These are phyloP conservation scores for Trametes villosa DNA, from an alignment of 768 basidiomycete species.

Conservation along the genomic window DNA sequence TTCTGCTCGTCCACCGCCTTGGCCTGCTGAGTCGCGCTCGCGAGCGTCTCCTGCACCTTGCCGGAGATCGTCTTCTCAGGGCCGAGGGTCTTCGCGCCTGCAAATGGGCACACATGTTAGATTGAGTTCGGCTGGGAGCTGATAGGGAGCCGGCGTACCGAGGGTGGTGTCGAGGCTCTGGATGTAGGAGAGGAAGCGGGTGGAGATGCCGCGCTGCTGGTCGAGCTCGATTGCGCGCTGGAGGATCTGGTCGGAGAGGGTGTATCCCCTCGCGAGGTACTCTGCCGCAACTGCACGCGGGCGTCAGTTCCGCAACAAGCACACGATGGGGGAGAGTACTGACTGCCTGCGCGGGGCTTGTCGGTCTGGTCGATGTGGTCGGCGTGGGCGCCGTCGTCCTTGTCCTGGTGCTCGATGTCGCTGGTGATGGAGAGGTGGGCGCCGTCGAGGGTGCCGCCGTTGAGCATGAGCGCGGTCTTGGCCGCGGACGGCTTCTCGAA, in stretches of 20 bases:
- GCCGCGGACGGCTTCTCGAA: conserved; percentile 88
- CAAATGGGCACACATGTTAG: background rate
- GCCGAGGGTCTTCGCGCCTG: conserved; percentile 62
- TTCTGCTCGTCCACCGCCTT: conserved; percentile 82
- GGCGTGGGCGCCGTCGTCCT: conserved; percentile 48
- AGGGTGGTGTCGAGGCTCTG: conserved; percentile 68
- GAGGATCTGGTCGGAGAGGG: conserved; percentile 75
- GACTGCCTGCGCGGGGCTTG: conserved; percentile 89
- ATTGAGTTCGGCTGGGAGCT: background rate
- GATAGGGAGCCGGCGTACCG: conserved; percentile 41
- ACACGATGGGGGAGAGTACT: conserved; percentile 28
- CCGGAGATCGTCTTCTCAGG: conserved; percentile 80
- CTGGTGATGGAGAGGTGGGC: conserved; percentile 71
- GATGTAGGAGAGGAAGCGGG: conserved; percentile 82
- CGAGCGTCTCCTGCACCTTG: conserved; percentile 68
- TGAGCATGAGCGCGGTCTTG: conserved; percentile 84
- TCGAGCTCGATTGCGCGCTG: conserved; percentile 83
- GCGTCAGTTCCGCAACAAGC: background rate
- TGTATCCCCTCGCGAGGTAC: conserved; percentile 90
- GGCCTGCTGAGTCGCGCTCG: conserved; percentile 68
- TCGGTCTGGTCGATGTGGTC: conserved; percentile 75
- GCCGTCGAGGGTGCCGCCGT: conserved; percentile 80
- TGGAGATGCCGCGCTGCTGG: conserved; percentile 84
- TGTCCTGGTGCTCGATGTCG: conserved; percentile 61
- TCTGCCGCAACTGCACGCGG: conserved; percentile 77